Conservation (phyloP, 139 green algal genomes). For the Tetraselmis chui region DNA sequence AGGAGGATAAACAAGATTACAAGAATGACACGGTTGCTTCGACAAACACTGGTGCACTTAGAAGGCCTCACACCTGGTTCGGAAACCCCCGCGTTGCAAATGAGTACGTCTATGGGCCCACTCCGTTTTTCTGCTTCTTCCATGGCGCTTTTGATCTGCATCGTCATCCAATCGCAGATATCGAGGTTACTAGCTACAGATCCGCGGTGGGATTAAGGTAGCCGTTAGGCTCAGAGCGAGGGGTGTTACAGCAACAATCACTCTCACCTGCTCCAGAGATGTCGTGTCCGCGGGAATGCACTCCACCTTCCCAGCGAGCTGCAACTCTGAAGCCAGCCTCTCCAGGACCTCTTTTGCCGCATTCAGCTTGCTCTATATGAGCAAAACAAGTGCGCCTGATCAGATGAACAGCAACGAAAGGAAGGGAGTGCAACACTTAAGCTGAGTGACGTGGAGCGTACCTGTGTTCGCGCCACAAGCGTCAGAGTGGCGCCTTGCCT, state of each 20-base stretch:
- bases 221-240: too few relatives aligned
- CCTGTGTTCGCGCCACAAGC: constrained; percentile 44
- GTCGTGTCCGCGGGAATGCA: neutral
- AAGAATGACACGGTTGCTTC: too few relatives aligned
- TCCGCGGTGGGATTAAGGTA: too few relatives aligned
- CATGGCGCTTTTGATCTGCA: constrained; percentile 6
- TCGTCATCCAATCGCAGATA: too few relatives aligned
- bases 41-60: too few relatives aligned
- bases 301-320: neutral
- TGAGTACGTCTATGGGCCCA: constrained; percentile 57
- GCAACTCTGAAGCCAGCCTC: neutral
- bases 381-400: too few relatives aligned
- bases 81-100: constrained; percentile 59
- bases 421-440: too few relatives aligned
- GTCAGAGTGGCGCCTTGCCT: constrained; percentile 35
- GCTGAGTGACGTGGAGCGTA: too few relatives aligned
- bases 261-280: neutral
- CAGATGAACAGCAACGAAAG: too few relatives aligned
- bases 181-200: too few relatives aligned
- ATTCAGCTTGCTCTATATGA: neutral
- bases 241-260: too few relatives aligned
- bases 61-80: constrained; percentile 42
- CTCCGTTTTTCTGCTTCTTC: constrained; percentile 8
- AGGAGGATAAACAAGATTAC: too few relatives aligned
- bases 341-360: neutral